phyloP scores from a whole-genome alignment of 805 yeast species.

The Wickerhamiella musiphila region DNA sequence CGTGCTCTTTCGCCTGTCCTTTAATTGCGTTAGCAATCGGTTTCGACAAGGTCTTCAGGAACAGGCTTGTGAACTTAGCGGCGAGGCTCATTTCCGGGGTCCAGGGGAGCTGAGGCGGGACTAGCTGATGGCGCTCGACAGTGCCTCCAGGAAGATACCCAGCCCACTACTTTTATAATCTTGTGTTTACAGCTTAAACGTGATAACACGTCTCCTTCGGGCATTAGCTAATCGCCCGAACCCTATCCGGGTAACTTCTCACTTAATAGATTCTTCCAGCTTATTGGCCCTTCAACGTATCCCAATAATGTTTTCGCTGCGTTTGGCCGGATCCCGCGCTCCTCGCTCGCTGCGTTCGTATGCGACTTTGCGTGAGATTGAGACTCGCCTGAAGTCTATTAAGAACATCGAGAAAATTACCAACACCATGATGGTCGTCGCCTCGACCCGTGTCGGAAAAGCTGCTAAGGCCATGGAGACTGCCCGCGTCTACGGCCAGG shows the following conservation, averaged over 20 bases:
- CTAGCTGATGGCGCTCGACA: too few relatives aligned
- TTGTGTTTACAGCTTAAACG: neutral
- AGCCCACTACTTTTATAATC: too few relatives aligned
- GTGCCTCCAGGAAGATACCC: neutral
- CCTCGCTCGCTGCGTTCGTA: conserved; percentile 28
- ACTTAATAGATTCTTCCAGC: neutral
- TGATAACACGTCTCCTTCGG: neutral
- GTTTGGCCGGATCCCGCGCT: neutral
- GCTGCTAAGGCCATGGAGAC: conserved; percentile 90
- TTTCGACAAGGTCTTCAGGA: conserved; percentile 59
- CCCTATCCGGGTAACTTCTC: conserved; percentile 1
- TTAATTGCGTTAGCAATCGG: conserved; percentile 61
- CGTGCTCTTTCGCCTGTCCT: conserved; percentile 59
- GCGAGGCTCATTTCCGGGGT: conserved; percentile 68
- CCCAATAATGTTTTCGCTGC: conserved; percentile 3
- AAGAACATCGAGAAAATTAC: conserved; percentile 98
- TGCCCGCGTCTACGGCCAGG: conserved; percentile 67
- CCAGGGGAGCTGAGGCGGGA: too few relatives aligned
- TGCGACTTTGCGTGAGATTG: conserved; percentile 98
- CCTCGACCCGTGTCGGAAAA: conserved; percentile 87
- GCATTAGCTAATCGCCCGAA: neutral
- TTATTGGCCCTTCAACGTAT: conserved; percentile 1
- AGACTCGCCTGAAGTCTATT: conserved; percentile 92
- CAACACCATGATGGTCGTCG: conserved; percentile 98
- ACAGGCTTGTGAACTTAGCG: conserved; percentile 50